Base-by-base conservation (phyloP, 2,329 filamentous ascomycete species). In the Fusarium metavorans region DNA sequence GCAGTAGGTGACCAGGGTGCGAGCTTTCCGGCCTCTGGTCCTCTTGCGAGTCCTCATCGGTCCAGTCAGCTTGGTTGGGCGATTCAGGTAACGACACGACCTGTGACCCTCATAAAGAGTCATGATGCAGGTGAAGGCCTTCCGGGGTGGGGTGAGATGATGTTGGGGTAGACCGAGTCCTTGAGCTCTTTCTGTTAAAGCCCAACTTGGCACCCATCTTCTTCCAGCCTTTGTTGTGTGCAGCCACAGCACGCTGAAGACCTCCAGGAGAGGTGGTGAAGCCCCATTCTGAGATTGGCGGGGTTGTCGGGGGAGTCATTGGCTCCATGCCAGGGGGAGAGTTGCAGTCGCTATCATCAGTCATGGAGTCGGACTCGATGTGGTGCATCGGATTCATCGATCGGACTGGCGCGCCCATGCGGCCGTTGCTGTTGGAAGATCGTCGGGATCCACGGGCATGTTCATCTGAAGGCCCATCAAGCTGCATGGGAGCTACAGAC, bases 251-350 rank as follows among this genome's bases (percentile, higher is more conserved):
- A 66, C 88, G 85, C 58, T 90, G 88, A 25, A 90, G 81, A 16
- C 86, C 85, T n/a, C 85, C 87, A 0, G 88, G 88, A 6, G 89
- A 88, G 1, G 86, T 81, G 71, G 83, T 83, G 72, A 89, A 88
- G 5, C 83, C 81, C 83, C 87, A 90, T 71, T 92, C 88, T 0
- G 89, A 87, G 1, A 88, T 89, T 0, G 93, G 92, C 37, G 93
- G 92, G 4, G 92, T 94, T 3, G 89, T 94, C 1, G 93, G 93
- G 0, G 93, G 93, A 5, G 93, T 95, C 86, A 94, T 92, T 4
- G 88, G 92, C 78, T 92, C 92, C 69, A 86, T 84, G 30, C 83
- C 80, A 58, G 87, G 82, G 37, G 90, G 85, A 61, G 91, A 91
- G 67, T 87, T 87, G n/a, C 88, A 87, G 66, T 88, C 89, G 68